phyloP scores from a whole-genome alignment of 805 yeast species.

The Tetrapisispora pingtungensis region DNA sequence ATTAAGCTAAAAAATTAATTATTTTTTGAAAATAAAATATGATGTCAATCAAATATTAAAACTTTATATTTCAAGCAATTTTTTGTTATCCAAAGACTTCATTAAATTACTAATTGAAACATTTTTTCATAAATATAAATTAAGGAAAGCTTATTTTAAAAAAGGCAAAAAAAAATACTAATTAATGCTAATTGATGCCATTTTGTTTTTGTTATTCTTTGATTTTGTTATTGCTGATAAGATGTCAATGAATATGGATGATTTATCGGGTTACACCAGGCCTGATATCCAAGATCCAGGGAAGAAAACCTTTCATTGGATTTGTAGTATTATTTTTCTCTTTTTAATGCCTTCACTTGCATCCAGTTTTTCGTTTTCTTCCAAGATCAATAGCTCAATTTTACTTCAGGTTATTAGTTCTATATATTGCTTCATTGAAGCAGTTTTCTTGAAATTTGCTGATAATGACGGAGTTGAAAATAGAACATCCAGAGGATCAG shows the following conservation, averaged over 20 bases:
- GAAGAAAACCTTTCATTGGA: constrained; percentile 58
- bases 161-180: no score
- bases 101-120: no score
- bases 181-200: background rate
- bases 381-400: constrained; percentile 36
- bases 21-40: no score
- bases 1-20: no score
- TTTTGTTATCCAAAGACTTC: no score
- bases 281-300: constrained; percentile 37
- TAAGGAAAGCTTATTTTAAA: no score
- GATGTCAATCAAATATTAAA: no score
- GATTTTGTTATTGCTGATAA: background rate
- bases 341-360: constrained; percentile 49
- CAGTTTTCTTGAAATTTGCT: constrained; percentile 48
- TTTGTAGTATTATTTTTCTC: constrained; percentile 37
- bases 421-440: constrained; percentile 46
- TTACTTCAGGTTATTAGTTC: constrained; percentile 38
- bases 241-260: constrained; percentile 27
- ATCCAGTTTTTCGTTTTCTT: constrained; percentile 46
- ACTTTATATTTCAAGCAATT: no score
- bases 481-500: constrained; percentile 55
- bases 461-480: constrained; percentile 60
- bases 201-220: no score
- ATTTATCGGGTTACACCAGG: constrained; percentile 24
- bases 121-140: no score